Percentiles rank a stretch among this genome's conserved stretches.
These are phyloP conservation scores for Grosmannia serpens DNA, from an alignment of 2,329 filamentous ascomycete species.

Conservation along the genomic window DNA sequence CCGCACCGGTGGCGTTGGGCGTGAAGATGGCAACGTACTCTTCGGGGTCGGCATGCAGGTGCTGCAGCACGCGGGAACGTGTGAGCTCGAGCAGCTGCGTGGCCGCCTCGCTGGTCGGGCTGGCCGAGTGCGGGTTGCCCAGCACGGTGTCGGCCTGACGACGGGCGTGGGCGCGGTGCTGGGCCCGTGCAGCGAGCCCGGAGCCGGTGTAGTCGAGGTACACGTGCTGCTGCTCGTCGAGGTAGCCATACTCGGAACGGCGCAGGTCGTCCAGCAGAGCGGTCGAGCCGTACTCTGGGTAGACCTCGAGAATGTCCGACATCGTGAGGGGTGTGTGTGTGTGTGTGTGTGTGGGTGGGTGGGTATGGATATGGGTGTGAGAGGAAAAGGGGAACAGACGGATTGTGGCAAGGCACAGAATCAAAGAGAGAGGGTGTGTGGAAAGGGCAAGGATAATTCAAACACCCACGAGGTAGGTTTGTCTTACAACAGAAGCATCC, in stretches of 20 bases:
- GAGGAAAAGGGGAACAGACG: neutral
- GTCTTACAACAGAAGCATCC: neutral
- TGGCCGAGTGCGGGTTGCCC: constrained; percentile 29
- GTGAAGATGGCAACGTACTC: constrained; percentile 30
- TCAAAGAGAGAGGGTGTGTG: neutral
- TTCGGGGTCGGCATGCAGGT: constrained; percentile 23
- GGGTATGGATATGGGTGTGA: neutral
- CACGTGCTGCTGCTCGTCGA: constrained; percentile 25
- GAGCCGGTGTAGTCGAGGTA: constrained; percentile 31
- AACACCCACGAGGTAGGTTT: neutral
- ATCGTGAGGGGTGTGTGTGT: neutral
- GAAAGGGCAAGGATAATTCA: neutral
- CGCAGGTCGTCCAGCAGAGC: constrained; percentile 20
- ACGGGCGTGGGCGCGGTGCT: constrained; percentile 20
- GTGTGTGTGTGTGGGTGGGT: neutral
- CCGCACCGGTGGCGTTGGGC: constrained; percentile 26
- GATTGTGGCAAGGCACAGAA: too few relatives aligned
- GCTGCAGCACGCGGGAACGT: constrained; percentile 19
- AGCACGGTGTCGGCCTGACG: constrained; percentile 20
- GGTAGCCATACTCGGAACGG: constrained; percentile 22
- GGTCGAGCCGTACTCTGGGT: constrained; percentile 24
- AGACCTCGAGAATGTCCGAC: constrained; percentile 12
- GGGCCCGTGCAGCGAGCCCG: constrained; percentile 22
- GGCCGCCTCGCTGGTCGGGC: constrained; percentile 23
- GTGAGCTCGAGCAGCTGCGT: constrained; percentile 22